These are phyloP conservation scores for Sporobolus alterniflorus DNA, from an alignment of 202 grass and related monocot species.

Conservation along the genomic window DNA sequence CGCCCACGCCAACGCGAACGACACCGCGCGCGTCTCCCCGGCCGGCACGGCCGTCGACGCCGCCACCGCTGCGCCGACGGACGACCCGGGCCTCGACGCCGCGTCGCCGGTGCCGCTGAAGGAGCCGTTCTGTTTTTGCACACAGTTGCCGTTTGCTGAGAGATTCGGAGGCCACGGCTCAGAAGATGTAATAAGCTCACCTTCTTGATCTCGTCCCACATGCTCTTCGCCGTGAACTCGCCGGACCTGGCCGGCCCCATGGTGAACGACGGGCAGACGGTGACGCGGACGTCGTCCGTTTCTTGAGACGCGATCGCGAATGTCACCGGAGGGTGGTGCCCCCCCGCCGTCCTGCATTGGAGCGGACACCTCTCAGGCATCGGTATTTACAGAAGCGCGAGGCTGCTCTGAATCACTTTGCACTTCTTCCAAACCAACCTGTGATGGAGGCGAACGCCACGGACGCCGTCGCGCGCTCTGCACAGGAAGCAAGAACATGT, in stretches of 20 bases:
- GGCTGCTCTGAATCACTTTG: background rate
- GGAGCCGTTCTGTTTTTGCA: slow-evolving; percentile 66
- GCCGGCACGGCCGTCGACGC: slow-evolving; percentile 52
- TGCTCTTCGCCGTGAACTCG: slow-evolving; percentile 61
- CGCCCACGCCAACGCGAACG: slow-evolving; percentile 89
- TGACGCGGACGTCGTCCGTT: slow-evolving; percentile 64
- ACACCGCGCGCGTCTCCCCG: slow-evolving; percentile 52
- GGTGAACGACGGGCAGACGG: slow-evolving; percentile 70
- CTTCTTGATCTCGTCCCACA: slow-evolving; percentile 87
- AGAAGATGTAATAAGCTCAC: background rate
- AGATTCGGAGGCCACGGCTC: background rate
- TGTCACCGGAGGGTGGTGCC: slow-evolving; percentile 64
- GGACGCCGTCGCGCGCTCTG: slow-evolving; percentile 69
- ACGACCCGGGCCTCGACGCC: slow-evolving; percentile 47
- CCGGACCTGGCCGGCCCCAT: slow-evolving; percentile 49
- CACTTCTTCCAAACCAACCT: slow-evolving; percentile 26
- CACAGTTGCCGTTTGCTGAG: background rate
- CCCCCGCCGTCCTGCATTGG: slow-evolving; percentile 59
- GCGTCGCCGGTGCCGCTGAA: slow-evolving; percentile 37
- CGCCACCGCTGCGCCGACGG: background rate
- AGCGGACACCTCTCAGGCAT: background rate
- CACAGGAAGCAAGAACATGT: background rate
- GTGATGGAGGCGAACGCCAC: slow-evolving; percentile 80
- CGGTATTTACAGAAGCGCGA: background rate
- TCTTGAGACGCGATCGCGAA: slow-evolving; percentile 80